Conservation (phyloP, 768 basidiomycete genomes). For the Termitomyces sp. region DNA sequence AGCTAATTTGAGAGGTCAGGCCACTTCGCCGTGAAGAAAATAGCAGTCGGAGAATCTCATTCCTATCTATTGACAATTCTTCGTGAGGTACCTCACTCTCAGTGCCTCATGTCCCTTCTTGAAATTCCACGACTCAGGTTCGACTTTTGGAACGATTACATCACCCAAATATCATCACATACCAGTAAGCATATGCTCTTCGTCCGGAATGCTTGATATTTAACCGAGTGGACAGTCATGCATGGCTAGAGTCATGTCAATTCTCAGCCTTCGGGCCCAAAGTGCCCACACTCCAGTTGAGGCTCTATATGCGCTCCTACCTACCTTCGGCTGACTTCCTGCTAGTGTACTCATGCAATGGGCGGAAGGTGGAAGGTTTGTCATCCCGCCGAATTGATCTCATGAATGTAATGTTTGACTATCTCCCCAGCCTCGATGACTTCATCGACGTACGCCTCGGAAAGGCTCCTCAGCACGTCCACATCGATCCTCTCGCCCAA, state of each 20-base stretch:
- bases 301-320: slow-evolving; percentile 23
- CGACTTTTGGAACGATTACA: slow-evolving; percentile 81
- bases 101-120: not conserved
- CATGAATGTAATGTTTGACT: not conserved
- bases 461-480: slow-evolving; percentile 49
- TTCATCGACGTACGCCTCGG: slow-evolving; percentile 81
- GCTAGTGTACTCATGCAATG: slow-evolving; percentile 87
- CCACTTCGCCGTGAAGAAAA: slow-evolving; percentile 94
- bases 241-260: slow-evolving; percentile 85
- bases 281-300: slow-evolving; percentile 83
- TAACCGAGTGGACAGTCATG: slow-evolving; percentile 46
- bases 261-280: slow-evolving; percentile 89
- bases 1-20: slow-evolving; percentile 35
- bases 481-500: slow-evolving; percentile 37
- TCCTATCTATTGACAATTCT: slow-evolving; percentile 81
- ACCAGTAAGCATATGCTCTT: slow-evolving; percentile 51
- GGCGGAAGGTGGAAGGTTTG: slow-evolving; percentile 80
- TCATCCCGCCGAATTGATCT: not conserved
- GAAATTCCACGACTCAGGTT: slow-evolving; percentile 43
- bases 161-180: slow-evolving; percentile 93
- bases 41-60: slow-evolving; percentile 90
- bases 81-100: slow-evolving; percentile 53
- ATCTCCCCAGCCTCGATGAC: slow-evolving; percentile 65
- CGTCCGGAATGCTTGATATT: not conserved
- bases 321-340: not conserved